Evolutionary conservation across 2,329 filamentous ascomycete genomes (phyloP), one percentile per base, ranked within the genome.

Genomic region (Exophiala sideris): DNA sequence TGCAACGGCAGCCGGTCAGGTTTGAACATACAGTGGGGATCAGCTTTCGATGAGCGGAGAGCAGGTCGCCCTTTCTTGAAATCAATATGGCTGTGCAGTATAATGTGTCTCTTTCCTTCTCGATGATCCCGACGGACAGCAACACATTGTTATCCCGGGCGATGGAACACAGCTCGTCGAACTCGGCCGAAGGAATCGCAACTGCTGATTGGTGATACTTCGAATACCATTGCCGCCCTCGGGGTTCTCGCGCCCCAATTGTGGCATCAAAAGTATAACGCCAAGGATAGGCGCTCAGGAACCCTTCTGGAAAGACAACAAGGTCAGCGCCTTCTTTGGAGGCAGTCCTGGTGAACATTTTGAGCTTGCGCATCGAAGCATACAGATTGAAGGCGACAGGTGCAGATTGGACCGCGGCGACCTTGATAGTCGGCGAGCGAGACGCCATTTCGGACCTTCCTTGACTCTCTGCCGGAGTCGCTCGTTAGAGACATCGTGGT

Each of bases 11-110:
- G 35, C 5, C 35, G 5, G 11, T 38, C 35, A 38, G 10, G 14
- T 38, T 12, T 5, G 11, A 38, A 38, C 81, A 81, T 2, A 83
- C 91, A 0, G 91, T 95, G 76, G 91, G 91, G 84, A 95, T 91
- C n/a, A 96, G 88, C 71, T 96, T 96, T 65, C 91, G 79, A 60
- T 91, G 81, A 77, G 96, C 96, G 20, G 89, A 91, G 16, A 95
- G 67, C 10, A 87, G 67, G 7, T 91, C 91, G 42, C 79, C 67
- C 38, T 71, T 75, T 0, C 91, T 90, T 68, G 88, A 89, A 0
- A 96, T 84, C 66, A 94, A 96, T 3, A 95, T 79, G 1, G 82
- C 88, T 3, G 83, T 78, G 69, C 91, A 96, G 68, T 95, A 96
- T 47, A 96, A 68, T 55, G 86, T 91, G 0, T 91, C 91, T 0